phyloP scores from a whole-genome alignment of 345 rosid genomes.

The Firmiana major region DNA sequence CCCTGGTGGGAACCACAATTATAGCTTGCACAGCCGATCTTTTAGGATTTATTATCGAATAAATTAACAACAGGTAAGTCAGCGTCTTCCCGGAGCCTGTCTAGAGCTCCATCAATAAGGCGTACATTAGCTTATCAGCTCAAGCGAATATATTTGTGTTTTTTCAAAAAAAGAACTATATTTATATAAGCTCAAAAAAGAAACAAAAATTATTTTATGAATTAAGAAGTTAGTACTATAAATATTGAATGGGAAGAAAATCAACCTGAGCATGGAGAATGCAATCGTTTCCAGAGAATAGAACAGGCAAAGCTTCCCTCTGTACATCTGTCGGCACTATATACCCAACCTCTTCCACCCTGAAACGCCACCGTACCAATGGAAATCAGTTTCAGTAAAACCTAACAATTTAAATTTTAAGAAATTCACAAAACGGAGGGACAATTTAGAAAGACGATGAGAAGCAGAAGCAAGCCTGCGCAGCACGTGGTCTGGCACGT shows the following conservation, averaged over 20 bases:
- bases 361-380: constrained; percentile 23
- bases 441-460: neutral
- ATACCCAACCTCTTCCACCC: constrained; percentile 72
- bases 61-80: constrained; percentile 69
- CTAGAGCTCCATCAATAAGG: constrained; percentile 39
- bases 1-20: constrained; percentile 84
- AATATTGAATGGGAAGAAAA: constrained; percentile 9
- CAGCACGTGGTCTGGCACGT: constrained; percentile 47
- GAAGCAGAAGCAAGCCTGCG: constrained; percentile 34
- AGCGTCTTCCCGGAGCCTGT: constrained; percentile 97
- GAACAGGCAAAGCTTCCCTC: constrained; percentile 64
- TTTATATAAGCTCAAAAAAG: neutral
- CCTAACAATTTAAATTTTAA: too few species aligned
- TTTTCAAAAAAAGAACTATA: neutral
- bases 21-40: constrained; percentile 82
- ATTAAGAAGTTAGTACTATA: neutral
- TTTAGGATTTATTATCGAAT: constrained; percentile 57
- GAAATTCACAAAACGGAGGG: neutral
- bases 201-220: neutral
- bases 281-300: constrained; percentile 69
- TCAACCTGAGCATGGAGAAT: constrained; percentile 88
- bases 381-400: neutral
- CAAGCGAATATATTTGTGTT: too few species aligned
- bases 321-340: constrained; percentile 60
- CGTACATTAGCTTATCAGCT: constrained; percentile 9